Conservation (phyloP, 768 basidiomycete genomes). For the Pulveroboletus sp. region DNA sequence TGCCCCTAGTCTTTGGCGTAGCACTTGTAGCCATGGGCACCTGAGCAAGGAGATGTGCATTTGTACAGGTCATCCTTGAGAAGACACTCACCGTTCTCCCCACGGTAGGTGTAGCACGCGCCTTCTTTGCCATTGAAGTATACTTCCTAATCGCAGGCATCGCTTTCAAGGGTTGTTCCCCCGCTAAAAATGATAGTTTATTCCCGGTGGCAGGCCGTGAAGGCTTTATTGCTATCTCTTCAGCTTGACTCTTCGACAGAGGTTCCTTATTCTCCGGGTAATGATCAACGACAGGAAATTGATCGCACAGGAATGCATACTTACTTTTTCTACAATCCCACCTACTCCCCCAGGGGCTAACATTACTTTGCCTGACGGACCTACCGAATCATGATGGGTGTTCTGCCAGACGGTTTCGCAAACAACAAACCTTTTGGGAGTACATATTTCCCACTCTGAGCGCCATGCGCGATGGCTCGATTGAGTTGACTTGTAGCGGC, state of each 20-base stretch:
- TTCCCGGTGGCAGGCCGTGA: neutral
- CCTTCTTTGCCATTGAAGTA: conserved; percentile 25
- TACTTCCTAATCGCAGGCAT: conserved; percentile 17
- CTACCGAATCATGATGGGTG: conserved; percentile 3
- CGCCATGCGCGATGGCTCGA: conserved; percentile 51
- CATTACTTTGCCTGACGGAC: conserved; percentile 28
- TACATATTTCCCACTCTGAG: conserved; percentile 46
- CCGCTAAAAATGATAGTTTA: neutral
- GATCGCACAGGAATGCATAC: neutral
- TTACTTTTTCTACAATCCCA: conserved; percentile 17
- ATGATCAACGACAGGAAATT: neutral
- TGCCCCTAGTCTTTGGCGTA: neutral
- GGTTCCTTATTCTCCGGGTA: conserved; percentile 15
- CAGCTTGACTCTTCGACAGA: neutral
- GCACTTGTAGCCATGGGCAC: neutral
- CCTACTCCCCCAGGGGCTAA: conserved; percentile 14
- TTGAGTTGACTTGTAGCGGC: conserved; percentile 46
- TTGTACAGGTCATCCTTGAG: conserved; percentile 1
- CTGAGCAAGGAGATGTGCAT: conserved; percentile 1
- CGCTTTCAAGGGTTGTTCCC: conserved; percentile 2
- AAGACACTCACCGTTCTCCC: no score
- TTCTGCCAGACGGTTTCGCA: neutral
- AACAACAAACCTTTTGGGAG: conserved; percentile 49
- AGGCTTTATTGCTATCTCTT: neutral
- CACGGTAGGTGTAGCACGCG: no score